Evolutionary conservation across 441 rosid species (phyloP), one percentile per base, ranked within the genome.

Genomic region (Croton setiger): DNA sequence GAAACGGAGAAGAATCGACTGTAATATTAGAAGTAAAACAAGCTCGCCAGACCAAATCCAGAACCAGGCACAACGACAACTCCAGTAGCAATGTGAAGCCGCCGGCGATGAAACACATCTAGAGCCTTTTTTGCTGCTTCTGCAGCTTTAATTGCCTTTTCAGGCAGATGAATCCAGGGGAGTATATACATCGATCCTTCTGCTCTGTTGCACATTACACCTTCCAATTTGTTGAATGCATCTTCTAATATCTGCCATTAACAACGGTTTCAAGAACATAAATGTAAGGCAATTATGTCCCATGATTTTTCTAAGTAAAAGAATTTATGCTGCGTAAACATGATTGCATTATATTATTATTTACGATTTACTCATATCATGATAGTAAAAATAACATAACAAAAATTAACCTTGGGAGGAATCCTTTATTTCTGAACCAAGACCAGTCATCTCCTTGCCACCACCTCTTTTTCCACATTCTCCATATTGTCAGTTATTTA

Each of bases 381-480:
- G 45, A 41, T 3, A 5, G 47, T 15, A 1, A 60, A 12, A 35
- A 43, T 27, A 37, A 36, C 5, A 59, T n/a, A 17, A 21, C 52
- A 53, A 68, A 78, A 69, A 39, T 36, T 36, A 74, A 92, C 99
- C 99, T 88, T 92, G 31, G 98, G 99, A 4, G 99, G 98, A 81
- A 86, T 83, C 99, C 81, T 91, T 88, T 72, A 95, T 72, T 68
- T 85, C 91, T 74, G 92, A 60, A 57, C 81, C 68, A 79, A 95
- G 89, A 54, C 98, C 98, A 3, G 96, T 92, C 67, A 90, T 82
- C 74, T 92, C 99, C 99, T 92, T 95, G 85, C 90, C 92, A 61
- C 99, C 99, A 64, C 99, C 99, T 83, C 99, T 84, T 72, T 92
- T 95, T 68, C 99, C 99, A 78, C 99, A 95, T 79, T 95, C 99